Conservation (phyloP, 371 early-diverging fungal species). For the Rhizopus arrhizus region DNA sequence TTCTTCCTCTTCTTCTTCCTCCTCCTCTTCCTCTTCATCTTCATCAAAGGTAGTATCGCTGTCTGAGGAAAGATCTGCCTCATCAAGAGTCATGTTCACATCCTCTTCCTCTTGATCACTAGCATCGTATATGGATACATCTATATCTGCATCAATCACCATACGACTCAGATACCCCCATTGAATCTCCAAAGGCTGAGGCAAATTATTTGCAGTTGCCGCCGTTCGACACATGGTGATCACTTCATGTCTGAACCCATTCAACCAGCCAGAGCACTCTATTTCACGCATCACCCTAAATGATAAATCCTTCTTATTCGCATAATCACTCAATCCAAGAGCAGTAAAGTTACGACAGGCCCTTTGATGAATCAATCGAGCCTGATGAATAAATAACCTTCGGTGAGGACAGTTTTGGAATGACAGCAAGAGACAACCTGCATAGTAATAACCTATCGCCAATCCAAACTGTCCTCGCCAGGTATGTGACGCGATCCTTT, state of each 20-base stretch:
- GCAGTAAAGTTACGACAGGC: not conserved
- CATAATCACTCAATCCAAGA: not conserved
- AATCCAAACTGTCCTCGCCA: constrained; percentile 34
- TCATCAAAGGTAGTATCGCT: not conserved
- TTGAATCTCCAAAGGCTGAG: not conserved
- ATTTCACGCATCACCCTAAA: not conserved
- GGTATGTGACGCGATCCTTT: constrained; percentile 8
- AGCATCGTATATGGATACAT: not conserved
- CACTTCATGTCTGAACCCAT: not conserved
- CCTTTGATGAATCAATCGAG: not conserved
- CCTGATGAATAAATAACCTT: not conserved
- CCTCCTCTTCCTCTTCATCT: not conserved
- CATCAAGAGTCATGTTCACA: not conserved
- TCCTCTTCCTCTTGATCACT: not conserved
- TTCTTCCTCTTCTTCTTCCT: constrained; percentile 13
- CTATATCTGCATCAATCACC: not conserved
- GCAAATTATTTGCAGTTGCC: not conserved
- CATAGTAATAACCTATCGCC: constrained; percentile 35
- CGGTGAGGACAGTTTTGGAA: not conserved
- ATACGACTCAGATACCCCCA: not conserved
- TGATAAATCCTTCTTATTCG: not conserved
- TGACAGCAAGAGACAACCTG: constrained; percentile 8
- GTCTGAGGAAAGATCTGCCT: not conserved
- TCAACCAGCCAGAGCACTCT: not conserved
- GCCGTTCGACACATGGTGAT: not conserved